These are phyloP conservation scores for Immersiporthe knoxdaviesiana DNA, from an alignment of 2,329 filamentous ascomycete genomes.

Conservation along the genomic window DNA sequence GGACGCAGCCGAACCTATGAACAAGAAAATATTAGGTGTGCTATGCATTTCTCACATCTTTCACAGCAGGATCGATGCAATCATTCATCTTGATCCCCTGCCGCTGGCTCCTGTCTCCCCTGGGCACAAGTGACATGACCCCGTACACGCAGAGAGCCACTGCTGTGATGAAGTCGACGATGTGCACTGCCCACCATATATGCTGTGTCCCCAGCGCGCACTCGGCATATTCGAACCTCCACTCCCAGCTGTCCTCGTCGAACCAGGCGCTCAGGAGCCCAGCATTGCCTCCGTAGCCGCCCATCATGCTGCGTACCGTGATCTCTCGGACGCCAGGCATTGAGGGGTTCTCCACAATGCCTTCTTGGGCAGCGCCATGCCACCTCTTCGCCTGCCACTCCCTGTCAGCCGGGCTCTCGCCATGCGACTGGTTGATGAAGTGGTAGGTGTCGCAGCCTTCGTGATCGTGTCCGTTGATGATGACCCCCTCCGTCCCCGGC, in stretches of 20 bases:
- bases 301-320: conserved; percentile 98
- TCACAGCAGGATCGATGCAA: not conserved
- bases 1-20: conserved; percentile 3
- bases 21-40: conserved; percentile 5
- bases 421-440: conserved; percentile 68
- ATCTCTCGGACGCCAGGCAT: conserved; percentile 78
- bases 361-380: conserved; percentile 46
- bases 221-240: conserved; percentile 78
- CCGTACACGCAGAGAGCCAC: conserved; percentile 38
- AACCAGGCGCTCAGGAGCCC: conserved; percentile 91
- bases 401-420: conserved; percentile 44
- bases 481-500: conserved; percentile 74
- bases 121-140: conserved; percentile 14
- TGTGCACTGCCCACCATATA: conserved; percentile 90
- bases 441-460: conserved; percentile 91
- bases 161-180: conserved; percentile 62
- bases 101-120: not conserved
- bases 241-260: conserved; percentile 71
- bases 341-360: conserved; percentile 46
- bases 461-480: conserved; percentile 94
- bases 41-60: not conserved
- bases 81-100: not conserved
- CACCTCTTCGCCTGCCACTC: conserved; percentile 56
- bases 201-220: conserved; percentile 86
- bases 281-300: conserved; percentile 88